Conservation (phyloP, 2,329 filamentous ascomycete species). For the Fusarium udum region DNA sequence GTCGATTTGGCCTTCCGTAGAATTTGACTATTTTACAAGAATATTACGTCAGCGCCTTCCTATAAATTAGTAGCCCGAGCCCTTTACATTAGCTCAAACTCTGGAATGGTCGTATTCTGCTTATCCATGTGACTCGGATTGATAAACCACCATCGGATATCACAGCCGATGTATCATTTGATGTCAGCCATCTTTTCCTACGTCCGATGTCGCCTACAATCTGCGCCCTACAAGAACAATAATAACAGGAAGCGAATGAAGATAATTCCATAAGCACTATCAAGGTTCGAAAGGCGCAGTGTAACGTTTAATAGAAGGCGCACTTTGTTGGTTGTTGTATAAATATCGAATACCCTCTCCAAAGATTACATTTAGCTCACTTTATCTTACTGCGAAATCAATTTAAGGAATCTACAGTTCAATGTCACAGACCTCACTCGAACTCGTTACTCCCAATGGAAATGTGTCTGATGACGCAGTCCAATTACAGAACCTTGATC, state of each 20-base stretch:
- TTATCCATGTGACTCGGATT: neutral
- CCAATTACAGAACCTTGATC: neutral
- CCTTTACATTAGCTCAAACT: conserved; percentile 6
- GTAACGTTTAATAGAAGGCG: neutral
- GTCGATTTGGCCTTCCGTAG: too few species aligned
- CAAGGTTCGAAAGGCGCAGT: neutral
- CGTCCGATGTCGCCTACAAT: conserved; percentile 8
- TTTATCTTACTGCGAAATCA: neutral
- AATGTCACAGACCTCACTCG: conserved; percentile 14
- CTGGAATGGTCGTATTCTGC: neutral
- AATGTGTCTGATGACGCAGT: neutral
- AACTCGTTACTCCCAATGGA: neutral
- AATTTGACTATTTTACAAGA: conserved; percentile 5
- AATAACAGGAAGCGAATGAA: neutral
- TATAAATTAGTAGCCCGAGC: neutral
- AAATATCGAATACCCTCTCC: neutral
- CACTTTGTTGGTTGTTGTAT: neutral
- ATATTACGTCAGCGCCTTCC: neutral
- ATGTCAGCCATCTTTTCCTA: neutral
- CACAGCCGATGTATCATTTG: neutral
- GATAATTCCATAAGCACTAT: neutral
- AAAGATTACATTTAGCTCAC: neutral
- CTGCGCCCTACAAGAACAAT: conserved; percentile 19
- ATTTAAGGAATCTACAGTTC: neutral
- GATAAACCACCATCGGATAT: neutral